Evolutionary conservation across 2,329 filamentous ascomycete genomes (phyloP), one percentile per base, ranked within the genome.

Genomic region (Phialocephala sp.): DNA sequence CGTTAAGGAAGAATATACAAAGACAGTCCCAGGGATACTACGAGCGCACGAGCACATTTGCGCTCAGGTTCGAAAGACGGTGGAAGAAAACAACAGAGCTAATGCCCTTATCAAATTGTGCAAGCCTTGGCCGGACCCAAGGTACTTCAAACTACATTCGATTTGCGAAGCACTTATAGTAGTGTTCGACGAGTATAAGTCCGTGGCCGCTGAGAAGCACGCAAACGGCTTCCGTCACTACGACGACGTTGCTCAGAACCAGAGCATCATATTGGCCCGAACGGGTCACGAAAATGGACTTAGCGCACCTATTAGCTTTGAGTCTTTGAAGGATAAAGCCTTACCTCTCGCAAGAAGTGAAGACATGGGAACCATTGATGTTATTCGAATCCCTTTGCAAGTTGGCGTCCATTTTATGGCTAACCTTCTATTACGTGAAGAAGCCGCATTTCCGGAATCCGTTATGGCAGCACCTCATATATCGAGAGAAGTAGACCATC

Each of bases 291-390:
- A 66, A 64, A 62, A 62, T 64, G 32, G 54, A 35, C 66, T 64
- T 41, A 68, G 60, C 60, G 60, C 66, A 66, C 59, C 62, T 56
- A 68, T 69, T 60, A 69, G 60, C 64, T 68, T 66, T 54, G 57
- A 66, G 47, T 68, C 64, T 68, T 63, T 68, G 57, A 69, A 68
- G 62, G 36, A 66, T 66, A 62, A 69, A 69, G 66, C 61, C 14
- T 65, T 69, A 56, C 68, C 68, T 68, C 66, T 69, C 39, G 66
- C 60, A 68, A 69, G 63, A 64, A 69, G 60, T 63, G 63, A 69
- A 60, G 60, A 69, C 37, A 60, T 69, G 60, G 65, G 63, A 64
- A 66, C 36, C 20, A 60, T 66, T 43, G 67, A 69, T 68, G 50
- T 68, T 65, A 66, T 69, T 66, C 60, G 65, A 64, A 50, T 66